Evolutionary conservation across 352 stramenopile species (phyloP), one percentile per base, ranked within the genome.

Genomic region (Elongisporangium undulatum): DNA sequence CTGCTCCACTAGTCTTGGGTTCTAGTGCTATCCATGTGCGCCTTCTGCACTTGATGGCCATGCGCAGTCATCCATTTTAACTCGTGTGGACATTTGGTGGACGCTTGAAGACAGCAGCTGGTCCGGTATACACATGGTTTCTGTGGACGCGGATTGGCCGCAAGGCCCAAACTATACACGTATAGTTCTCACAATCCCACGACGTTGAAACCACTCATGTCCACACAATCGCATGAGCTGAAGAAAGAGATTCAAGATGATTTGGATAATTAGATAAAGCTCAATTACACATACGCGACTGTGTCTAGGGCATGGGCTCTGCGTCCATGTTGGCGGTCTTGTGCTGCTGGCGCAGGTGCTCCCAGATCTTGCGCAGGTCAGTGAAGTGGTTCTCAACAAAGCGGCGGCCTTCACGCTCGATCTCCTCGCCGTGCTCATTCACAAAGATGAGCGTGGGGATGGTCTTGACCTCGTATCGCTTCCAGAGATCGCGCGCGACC

Each of bases 381-480:
- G 63, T 80, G 67, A 76, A 89, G 68, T 89, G 69, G 62, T 76
- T 75, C 67, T 89, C 79, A 24, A 89, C 56, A 19, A 89, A 74
- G 26, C 70, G 70, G 53, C 79, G 74, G n/a, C 79, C 79, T 20
- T 89, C 77, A 56, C 77, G 72, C 69, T 84, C 77, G 56, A 89
- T 63, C 22, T 81, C 74, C 38, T 84, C 74, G 56, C 79, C 79
- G 56, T 84, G 71, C 23, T 75, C 65, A 59, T 89, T 73, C 55
- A 89, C 75, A 39, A 89, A 89, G 51, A 89, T 78, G 58, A 89
- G 79, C 51, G 74, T 74, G 59, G 79, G 79, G 59, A 89, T 87
- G 55, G 69, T 85, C 71, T 85, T 85, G 20, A 87, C 75, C 34
- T 89, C 74, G 67, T 89, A 87, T 58, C 74, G 74, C 60, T 83